These are phyloP conservation scores for Salix exigua DNA, from an alignment of 345 rosid genomes.

Conservation along the genomic window DNA sequence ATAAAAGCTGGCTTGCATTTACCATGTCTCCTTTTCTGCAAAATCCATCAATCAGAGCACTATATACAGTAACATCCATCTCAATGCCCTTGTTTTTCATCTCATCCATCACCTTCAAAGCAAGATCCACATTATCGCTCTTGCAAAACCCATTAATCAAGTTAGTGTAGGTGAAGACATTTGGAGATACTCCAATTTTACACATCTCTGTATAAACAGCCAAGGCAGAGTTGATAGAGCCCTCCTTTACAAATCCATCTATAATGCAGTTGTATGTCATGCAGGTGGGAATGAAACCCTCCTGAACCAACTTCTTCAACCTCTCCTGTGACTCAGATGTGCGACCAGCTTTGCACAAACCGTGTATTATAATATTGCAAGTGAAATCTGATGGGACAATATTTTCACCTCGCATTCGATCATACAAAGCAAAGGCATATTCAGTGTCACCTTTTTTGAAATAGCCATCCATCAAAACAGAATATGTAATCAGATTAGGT, in stretches of 20 bases:
- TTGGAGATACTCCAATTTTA: constrained; percentile 50
- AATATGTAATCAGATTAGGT: constrained; percentile 56
- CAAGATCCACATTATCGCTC: constrained; percentile 42
- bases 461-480: constrained; percentile 63
- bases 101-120: constrained; percentile 45
- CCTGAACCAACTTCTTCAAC: constrained; percentile 42
- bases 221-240: constrained; percentile 47
- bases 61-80: constrained; percentile 48
- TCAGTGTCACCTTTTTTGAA: constrained; percentile 45
- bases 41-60: constrained; percentile 61
- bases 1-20: constrained; percentile 42
- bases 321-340: constrained; percentile 48
- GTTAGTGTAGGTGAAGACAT: constrained; percentile 59
- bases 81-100: constrained; percentile 52
- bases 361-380: constrained; percentile 50
- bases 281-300: constrained; percentile 46
- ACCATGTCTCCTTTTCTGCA: constrained; percentile 57
- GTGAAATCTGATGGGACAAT: constrained; percentile 52
- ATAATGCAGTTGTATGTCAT: constrained; percentile 59
- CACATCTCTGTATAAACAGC: constrained; percentile 50
- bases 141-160: constrained; percentile 64
- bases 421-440: constrained; percentile 44
- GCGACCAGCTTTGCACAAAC: constrained; percentile 59
- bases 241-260: constrained; percentile 64
- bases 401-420: constrained; percentile 46